These are phyloP conservation scores for Umbelopsis sp. DNA, from an alignment of 371 early-diverging fungal species.

Conservation along the genomic window DNA sequence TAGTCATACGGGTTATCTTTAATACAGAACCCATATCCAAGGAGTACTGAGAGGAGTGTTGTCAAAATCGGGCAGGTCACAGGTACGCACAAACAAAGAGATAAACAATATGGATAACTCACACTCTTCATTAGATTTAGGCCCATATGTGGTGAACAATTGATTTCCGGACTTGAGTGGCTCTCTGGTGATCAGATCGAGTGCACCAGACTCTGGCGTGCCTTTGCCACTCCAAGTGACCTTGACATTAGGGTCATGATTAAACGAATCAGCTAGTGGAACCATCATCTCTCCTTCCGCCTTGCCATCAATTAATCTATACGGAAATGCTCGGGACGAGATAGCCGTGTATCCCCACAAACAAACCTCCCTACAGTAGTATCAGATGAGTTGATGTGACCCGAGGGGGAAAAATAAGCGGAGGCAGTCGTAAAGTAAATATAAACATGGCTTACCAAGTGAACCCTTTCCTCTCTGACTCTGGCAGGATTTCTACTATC, in stretches of 20 bases:
- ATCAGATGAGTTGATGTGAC: no score
- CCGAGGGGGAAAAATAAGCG: no score
- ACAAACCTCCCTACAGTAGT: conserved; percentile 49
- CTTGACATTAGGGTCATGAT: conserved; percentile 56
- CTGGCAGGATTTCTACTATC: conserved; percentile 34
- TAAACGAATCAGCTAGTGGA: conserved; percentile 61
- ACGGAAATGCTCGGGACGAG: conserved; percentile 66
- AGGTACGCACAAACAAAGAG: neutral
- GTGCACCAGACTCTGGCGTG: conserved; percentile 29
- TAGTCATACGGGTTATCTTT: conserved; percentile 55
- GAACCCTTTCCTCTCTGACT: conserved; percentile 27
- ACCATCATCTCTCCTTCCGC: conserved; percentile 50
- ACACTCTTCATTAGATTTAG: conserved; percentile 77
- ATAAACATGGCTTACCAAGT: conserved; percentile 37
- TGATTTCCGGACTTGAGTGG: conserved; percentile 44
- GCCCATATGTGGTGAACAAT: conserved; percentile 70
- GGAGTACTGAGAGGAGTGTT: conserved; percentile 33
- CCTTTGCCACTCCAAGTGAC: conserved; percentile 55
- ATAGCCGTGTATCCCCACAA: conserved; percentile 63
- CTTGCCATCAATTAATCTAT: conserved; percentile 45
- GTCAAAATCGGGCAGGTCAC: neutral
- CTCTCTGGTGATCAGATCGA: conserved; percentile 45
- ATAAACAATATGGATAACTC: conserved; percentile 39
- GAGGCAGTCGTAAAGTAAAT: neutral
- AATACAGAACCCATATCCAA: conserved; percentile 70